A percentile compares a stretch with the other conserved stretches of the same genome.
Evolutionary conservation across 805 yeast species (phyloP).

Genomic region (Candida rishiriensis): DNA sequence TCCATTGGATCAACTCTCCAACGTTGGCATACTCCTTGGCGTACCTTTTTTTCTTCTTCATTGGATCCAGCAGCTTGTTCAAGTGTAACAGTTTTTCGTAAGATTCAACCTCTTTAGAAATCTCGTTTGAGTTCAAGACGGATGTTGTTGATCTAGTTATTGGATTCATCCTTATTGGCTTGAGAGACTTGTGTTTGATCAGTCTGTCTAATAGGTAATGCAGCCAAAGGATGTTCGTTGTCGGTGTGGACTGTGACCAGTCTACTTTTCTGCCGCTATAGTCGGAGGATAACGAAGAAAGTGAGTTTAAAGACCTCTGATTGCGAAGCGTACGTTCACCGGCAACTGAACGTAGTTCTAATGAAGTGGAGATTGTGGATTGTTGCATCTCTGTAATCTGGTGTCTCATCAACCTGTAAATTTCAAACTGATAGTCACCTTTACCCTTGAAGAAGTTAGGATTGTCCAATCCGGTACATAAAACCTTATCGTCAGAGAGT

Average conservation of each 20-base stretch:
- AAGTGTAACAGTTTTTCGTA: constrained; percentile 27
- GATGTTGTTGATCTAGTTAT: constrained; percentile 15
- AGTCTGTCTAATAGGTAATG: constrained; percentile 54
- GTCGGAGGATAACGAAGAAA: constrained; percentile 1
- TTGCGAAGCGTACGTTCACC: constrained; percentile 6
- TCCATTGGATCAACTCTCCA: constrained; percentile 12
- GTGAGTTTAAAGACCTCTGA: not conserved
- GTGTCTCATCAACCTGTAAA: constrained; percentile 53
- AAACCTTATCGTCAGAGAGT: constrained; percentile 22
- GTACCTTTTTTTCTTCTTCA: constrained; percentile 19
- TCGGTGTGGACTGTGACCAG: constrained; percentile 44
- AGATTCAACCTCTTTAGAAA: constrained; percentile 18
- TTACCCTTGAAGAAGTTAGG: constrained; percentile 57
- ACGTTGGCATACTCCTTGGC: constrained; percentile 13
- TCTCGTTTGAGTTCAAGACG: constrained; percentile 12
- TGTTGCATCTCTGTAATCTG: constrained; percentile 7
- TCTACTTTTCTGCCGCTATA: constrained; percentile 30
- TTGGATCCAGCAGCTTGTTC: constrained; percentile 33
- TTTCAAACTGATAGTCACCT: constrained; percentile 58
- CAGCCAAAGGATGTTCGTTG: constrained; percentile 60
- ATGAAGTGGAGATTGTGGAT: not conserved
- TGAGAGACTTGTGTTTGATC: constrained; percentile 34
- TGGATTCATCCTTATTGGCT: constrained; percentile 26
- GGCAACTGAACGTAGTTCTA: constrained; percentile 1
- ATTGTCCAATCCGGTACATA: constrained; percentile 58